phyloP scores from a whole-genome alignment of 306 rosid species.

The Geum urbanum region DNA sequence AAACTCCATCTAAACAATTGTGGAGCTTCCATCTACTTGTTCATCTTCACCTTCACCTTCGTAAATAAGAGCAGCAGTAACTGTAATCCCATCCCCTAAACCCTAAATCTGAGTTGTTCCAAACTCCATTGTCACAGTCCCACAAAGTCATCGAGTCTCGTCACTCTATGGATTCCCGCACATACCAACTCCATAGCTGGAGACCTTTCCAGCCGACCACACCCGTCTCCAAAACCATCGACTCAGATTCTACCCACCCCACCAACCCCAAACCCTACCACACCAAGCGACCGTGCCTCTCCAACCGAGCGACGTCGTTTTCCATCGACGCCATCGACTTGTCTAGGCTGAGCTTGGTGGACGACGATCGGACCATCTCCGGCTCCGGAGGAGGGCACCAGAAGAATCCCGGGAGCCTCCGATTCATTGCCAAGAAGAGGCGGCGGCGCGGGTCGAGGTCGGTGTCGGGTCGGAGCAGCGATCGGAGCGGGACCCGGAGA shows the following conservation, averaged over 20 bases:
- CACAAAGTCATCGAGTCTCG: slow-evolving; percentile 61
- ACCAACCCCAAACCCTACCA: slow-evolving; percentile 33
- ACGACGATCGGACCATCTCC: slow-evolving; percentile 45
- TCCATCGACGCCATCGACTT: slow-evolving; percentile 57
- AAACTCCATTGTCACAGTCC: slow-evolving; percentile 61
- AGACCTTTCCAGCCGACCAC: slow-evolving; percentile 53
- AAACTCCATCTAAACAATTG: not conserved
- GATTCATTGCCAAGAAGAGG: slow-evolving; percentile 66
- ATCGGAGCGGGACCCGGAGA: slow-evolving; percentile 79
- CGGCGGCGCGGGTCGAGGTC: slow-evolving; percentile 91
- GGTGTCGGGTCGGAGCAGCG: slow-evolving; percentile 94
- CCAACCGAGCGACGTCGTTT: slow-evolving; percentile 76
- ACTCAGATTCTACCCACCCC: slow-evolving; percentile 31
- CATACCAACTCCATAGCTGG: slow-evolving; percentile 71
- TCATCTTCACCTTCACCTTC: not conserved
- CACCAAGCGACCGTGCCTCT: slow-evolving; percentile 83
- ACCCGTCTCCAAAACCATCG: slow-evolving; percentile 44
- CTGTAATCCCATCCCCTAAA: not conserved
- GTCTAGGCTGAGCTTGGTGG: slow-evolving; percentile 62
- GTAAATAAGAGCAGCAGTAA: not conserved
- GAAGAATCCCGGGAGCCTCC: slow-evolving; percentile 32
- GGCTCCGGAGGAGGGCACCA: slow-evolving; percentile 11
- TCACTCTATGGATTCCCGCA: slow-evolving; percentile 56
- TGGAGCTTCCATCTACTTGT: not conserved
- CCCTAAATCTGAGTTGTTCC: not conserved